Evolutionary conservation across 140 eudicot species (phyloP).

Genomic region (Eryngium alpinum): DNA sequence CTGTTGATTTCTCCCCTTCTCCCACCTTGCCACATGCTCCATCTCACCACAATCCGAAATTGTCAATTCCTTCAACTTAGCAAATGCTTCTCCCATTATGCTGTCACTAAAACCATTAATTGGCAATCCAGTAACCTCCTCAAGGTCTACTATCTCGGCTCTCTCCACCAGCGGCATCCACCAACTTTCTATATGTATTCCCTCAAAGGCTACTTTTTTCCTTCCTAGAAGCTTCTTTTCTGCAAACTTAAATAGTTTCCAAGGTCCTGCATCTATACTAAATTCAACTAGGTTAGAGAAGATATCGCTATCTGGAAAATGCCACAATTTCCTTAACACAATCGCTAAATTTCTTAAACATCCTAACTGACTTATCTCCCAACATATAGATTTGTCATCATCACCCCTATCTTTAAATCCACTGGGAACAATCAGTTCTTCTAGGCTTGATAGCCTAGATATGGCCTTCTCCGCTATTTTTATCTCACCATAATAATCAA

Average conservation of each 20-base stretch:
- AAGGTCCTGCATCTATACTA: no score
- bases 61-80: no score
- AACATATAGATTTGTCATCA: background rate
- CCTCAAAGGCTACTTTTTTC: background rate
- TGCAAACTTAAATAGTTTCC: no score
- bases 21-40: no score
- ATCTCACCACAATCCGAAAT: no score
- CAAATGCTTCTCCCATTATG: no score
- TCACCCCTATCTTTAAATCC: background rate
- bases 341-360: background rate
- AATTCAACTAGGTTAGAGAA: background rate
- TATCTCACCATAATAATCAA: background rate
- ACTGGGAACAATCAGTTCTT: background rate
- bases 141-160: no score
- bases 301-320: background rate
- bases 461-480: background rate
- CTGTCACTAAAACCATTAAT: no score
- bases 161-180: background rate
- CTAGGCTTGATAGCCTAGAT: background rate
- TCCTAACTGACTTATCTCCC: background rate
- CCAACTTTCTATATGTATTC: background rate
- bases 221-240: no score
- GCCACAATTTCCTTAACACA: background rate
- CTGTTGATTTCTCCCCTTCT: no score
- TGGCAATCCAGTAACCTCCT: no score